Conservation (phyloP, 83 land plant species). For the Picea abies region DNA sequence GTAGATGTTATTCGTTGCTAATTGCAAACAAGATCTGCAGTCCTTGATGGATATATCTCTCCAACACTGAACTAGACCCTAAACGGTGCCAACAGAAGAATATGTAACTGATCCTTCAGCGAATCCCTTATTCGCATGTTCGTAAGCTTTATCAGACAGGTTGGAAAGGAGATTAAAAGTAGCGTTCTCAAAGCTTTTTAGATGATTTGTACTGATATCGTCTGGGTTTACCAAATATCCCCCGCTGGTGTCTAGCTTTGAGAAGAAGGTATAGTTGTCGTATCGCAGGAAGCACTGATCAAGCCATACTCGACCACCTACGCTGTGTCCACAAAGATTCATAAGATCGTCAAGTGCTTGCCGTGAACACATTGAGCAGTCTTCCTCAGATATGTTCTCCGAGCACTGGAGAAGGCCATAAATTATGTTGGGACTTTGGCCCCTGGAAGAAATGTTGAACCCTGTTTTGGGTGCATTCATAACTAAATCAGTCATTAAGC, state of each 20-base stretch:
- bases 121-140: too few relatives aligned
- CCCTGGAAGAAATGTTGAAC: too few relatives aligned
- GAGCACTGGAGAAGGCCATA: constrained; percentile 4
- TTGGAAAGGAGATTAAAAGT: neutral
- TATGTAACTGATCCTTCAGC: too few relatives aligned
- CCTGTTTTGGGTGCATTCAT: too few relatives aligned
- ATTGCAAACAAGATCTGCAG: too few relatives aligned
- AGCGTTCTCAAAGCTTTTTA: neutral
- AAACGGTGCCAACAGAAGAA: too few relatives aligned
- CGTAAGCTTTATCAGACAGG: too few relatives aligned
- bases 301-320: neutral
- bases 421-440: too few relatives aligned
- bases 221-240: rapidly evolving
- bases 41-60: too few relatives aligned
- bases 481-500: too few relatives aligned
- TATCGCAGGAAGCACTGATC: neutral
- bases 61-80: too few relatives aligned
- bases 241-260: neutral
- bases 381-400: neutral
- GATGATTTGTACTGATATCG: neutral
- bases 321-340: neutral
- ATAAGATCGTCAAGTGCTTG: neutral
- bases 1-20: too few relatives aligned
- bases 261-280: neutral
- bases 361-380: neutral